These are phyloP conservation scores for Mycena maculata DNA, from an alignment of 768 basidiomycete genomes.

Conservation along the genomic window DNA sequence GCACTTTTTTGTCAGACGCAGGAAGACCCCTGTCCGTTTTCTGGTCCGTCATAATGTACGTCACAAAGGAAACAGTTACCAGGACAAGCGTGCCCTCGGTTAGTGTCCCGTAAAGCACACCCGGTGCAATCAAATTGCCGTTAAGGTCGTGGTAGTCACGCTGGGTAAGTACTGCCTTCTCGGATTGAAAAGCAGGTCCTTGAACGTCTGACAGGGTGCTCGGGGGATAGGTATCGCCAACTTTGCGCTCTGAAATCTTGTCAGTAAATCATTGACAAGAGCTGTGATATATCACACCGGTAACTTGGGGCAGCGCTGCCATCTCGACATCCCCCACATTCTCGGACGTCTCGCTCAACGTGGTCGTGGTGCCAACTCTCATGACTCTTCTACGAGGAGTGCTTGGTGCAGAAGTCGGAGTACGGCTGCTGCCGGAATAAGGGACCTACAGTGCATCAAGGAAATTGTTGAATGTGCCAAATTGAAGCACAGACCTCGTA, in stretches of 20 bases:
- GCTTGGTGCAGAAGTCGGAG: background rate
- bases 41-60: background rate
- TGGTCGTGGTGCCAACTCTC: background rate
- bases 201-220: background rate
- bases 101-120: background rate
- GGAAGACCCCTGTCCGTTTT: background rate
- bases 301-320: background rate
- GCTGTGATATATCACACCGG: background rate
- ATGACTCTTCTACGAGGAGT: background rate
- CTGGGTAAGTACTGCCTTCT: background rate
- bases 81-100: conserved; percentile 11
- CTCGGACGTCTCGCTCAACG: background rate
- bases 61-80: background rate
- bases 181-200: background rate
- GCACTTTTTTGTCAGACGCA: background rate
- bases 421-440: background rate
- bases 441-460: background rate
- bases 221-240: conserved; percentile 20
- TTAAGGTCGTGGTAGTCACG: background rate
- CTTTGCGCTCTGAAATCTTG: background rate
- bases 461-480: background rate
- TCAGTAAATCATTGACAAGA: background rate
- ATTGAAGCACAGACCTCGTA: background rate
- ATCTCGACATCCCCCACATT: background rate
- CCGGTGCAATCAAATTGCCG: conserved; percentile 4